Base-by-base conservation (phyloP, 768 basidiomycete genomes). In the Xerocomellus intermedius region DNA sequence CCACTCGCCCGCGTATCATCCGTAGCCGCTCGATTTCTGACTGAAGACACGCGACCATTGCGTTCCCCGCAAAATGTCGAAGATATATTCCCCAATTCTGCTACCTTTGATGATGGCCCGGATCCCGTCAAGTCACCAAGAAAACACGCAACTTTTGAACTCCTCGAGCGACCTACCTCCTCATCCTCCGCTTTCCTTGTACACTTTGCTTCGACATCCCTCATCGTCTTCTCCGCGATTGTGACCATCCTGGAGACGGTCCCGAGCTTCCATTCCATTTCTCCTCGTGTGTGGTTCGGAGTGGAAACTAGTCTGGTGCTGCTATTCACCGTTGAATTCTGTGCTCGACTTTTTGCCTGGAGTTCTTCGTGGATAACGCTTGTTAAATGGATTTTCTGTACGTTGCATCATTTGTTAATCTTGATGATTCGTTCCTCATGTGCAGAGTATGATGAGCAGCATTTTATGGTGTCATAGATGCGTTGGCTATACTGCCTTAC, bases 251-350 rank as follows among this genome's bases (percentile, higher is more conserved):
- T 92, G 24, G 90, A 92, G 69, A 92, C 91, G 0, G 84, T 92
- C 1, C 90, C 88, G 0, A 79, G 82, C 2, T 85, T 91, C 59
- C 89, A 89, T 65, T 79, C 80, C 10, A 82, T 86, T 3, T 81
- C 84, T 3, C 82, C 80, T 14, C 76, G 84, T 36, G 75, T 87
- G 8, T 92, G 94, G 84, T 96, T 96, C 57, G 94, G 94, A 1
- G 67, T 93, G 21, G 94, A 95, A 73, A 93, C 92, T 17, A 85
- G 80, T 48, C 71, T 95, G 10, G 93, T 95, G 24, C 83, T 86
- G 45, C 68, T 94, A 3, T 96, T 95, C 69, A 94, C 94, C 0
- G 77, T 92, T 54, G 94, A 97, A 71, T 95, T 91, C 66, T 68
- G 86, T 26, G 82, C 82, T 13, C 75, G 90, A 35, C 82, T 82